phyloP scores from a whole-genome alignment of 768 basidiomycete species.

The Ramaria rubella region DNA sequence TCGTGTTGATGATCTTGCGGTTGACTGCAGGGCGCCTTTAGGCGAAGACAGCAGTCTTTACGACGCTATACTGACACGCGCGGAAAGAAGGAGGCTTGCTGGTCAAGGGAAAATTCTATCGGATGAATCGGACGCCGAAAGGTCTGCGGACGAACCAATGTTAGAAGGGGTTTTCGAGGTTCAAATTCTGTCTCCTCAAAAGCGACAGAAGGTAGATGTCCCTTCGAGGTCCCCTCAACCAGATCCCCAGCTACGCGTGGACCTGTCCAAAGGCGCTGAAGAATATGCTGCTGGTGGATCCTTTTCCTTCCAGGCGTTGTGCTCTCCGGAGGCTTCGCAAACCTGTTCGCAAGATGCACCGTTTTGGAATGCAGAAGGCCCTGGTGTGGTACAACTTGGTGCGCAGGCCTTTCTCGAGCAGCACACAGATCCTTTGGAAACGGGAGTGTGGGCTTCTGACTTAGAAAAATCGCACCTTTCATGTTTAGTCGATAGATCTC shows the following conservation, averaged over 20 bases:
- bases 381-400: neutral
- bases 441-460: neutral
- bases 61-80: conserved; percentile 36
- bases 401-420: neutral
- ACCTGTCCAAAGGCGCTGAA: neutral
- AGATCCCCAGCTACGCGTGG: too few relatives aligned
- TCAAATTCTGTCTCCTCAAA: neutral
- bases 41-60: conserved; percentile 14
- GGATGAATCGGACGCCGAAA: neutral
- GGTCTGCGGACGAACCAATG: neutral
- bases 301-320: neutral
- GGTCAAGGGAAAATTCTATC: conserved; percentile 7
- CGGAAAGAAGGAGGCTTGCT: conserved; percentile 31
- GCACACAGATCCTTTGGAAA: neutral
- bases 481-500: too few relatives aligned
- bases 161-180: too few relatives aligned
- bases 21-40: neutral
- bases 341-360: neutral
- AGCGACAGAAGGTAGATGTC: neutral
- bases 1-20: neutral
- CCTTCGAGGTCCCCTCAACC: neutral
- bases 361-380: neutral
- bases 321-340: neutral
- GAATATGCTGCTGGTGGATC: neutral
- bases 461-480: too few relatives aligned